Conservation (phyloP, 1,284 basidiomycete genomes). For the Taiwanofungus camphoratus region DNA sequence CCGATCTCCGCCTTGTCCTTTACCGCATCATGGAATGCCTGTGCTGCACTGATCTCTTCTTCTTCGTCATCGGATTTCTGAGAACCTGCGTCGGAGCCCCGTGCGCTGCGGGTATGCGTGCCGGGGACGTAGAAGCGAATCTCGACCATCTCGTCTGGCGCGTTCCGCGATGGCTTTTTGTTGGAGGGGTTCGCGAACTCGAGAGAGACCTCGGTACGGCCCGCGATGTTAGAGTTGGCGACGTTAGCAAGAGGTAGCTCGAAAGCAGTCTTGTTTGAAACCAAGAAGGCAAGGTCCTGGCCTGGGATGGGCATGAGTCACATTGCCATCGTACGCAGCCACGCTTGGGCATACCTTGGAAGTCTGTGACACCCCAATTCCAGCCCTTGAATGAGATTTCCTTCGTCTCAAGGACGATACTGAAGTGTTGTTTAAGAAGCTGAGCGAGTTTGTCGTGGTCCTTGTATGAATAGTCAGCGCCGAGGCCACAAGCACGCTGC, state of each 20-base stretch:
- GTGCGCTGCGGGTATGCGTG: conserved; percentile 53
- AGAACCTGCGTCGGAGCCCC: conserved; percentile 73
- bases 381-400: conserved; percentile 92
- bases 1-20: conserved; percentile 97
- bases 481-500: background rate
- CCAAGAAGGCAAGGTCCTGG: conserved; percentile 84
- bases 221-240: conserved; percentile 97
- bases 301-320: conserved; percentile 39
- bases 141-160: conserved; percentile 89
- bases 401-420: conserved; percentile 77
- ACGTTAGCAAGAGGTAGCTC: conserved; percentile 87
- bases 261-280: conserved; percentile 88
- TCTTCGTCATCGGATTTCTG: conserved; percentile 67
- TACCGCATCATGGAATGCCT: conserved; percentile 94
- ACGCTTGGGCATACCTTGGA: conserved; percentile 63
- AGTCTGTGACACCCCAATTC: conserved; percentile 98
- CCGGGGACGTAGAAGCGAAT: conserved; percentile 97
- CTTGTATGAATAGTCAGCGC: conserved; percentile 34
- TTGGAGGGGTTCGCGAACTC: conserved; percentile 71
- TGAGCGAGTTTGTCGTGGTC: conserved; percentile 77
- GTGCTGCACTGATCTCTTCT: conserved; percentile 83
- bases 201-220: conserved; percentile 94
- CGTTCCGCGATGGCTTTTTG: conserved; percentile 43
- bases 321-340: background rate
- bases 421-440: conserved; percentile 84